A percentile compares a stretch with the other conserved stretches of the same genome.
These are phyloP conservation scores for Phylloporus arenicola DNA, from an alignment of 768 basidiomycete species.

Conservation along the genomic window DNA sequence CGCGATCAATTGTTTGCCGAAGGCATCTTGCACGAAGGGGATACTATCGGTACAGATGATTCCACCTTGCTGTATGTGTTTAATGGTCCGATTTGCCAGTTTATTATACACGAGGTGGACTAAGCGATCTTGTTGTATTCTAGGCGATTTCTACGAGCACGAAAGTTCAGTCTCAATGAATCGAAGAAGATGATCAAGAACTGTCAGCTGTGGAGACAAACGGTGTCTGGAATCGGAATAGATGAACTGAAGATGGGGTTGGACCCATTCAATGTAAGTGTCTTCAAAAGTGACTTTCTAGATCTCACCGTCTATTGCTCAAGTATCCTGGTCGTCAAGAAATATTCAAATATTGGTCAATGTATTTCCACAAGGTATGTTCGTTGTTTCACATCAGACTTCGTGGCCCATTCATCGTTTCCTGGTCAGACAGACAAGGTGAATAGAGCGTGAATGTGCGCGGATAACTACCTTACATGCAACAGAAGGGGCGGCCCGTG, in stretches of 20 bases:
- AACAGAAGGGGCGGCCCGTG: slow-evolving; percentile 63
- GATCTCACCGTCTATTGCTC: not conserved
- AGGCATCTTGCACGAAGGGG: slow-evolving; percentile 52
- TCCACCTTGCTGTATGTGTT: slow-evolving; percentile 51
- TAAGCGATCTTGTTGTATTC: slow-evolving; percentile 4
- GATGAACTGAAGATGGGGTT: slow-evolving; percentile 56
- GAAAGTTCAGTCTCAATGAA: slow-evolving; percentile 54
- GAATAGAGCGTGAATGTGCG: slow-evolving; percentile 1
- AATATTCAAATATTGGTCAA: slow-evolving; percentile 72
- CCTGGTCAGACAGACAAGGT: slow-evolving; percentile 62
- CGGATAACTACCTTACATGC: not conserved
- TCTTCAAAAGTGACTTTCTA: not conserved
- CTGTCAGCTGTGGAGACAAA: slow-evolving; percentile 64
- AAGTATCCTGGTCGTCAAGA: slow-evolving; percentile 67
- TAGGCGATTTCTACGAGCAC: slow-evolving; percentile 75
- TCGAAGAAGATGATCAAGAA: slow-evolving; percentile 62
- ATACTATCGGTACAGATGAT: slow-evolving; percentile 57
- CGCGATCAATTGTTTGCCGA: slow-evolving; percentile 48
- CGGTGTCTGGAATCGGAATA: slow-evolving; percentile 58
- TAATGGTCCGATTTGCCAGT: not conserved
- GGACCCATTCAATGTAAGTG: slow-evolving; percentile 67
- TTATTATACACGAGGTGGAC: not conserved
- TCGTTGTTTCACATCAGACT: not conserved
- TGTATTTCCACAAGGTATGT: slow-evolving; percentile 71
- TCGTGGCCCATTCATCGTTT: not conserved